Percentiles rank a stretch among this genome's conserved stretches.
These are phyloP conservation scores for Saksenaea oblongispora DNA, from an alignment of 371 early-diverging fungal genomes.

Conservation along the genomic window DNA sequence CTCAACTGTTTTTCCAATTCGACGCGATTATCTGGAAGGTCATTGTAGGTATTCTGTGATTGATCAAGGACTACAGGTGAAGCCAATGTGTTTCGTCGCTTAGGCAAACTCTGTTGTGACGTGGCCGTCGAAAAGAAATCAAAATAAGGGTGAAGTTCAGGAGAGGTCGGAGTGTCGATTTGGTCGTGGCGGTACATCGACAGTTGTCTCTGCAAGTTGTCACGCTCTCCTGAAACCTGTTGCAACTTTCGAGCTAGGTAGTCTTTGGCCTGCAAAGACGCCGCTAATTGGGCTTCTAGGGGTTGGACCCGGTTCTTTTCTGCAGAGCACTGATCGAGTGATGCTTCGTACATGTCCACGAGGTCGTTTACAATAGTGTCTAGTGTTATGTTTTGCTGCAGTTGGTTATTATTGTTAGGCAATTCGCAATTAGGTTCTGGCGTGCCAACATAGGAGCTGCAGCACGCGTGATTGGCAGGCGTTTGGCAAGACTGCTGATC, in stretches of 20 bases:
- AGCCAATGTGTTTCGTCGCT: neutral
- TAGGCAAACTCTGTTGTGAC: constrained; percentile 11
- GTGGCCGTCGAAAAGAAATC: neutral
- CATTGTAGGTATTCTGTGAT: neutral
- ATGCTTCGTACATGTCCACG: constrained; percentile 19
- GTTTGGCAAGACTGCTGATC: neutral
- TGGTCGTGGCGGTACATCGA: constrained; percentile 15
- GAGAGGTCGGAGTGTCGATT: constrained; percentile 25
- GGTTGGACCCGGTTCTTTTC: constrained; percentile 20
- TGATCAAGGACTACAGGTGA: too few relatives aligned
- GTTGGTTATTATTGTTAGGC: neutral
- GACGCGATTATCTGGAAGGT: neutral
- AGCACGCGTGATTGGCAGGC: neutral
- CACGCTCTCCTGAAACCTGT: constrained; percentile 44
- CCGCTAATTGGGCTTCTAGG: constrained; percentile 28
- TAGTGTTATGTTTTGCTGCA: neutral
- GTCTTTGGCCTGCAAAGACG: constrained; percentile 39
- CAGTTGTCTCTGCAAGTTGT: constrained; percentile 34
- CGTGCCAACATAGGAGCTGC: neutral
- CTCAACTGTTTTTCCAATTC: neutral
- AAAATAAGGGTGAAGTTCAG: constrained; percentile 17
- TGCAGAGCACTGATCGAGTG: constrained; percentile 23
- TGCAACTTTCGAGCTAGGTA: constrained; percentile 42
- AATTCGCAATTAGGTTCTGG: neutral
- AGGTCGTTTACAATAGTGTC: constrained; percentile 27